Percentiles rank a stretch among this genome's conserved stretches.
Conservation (phyloP, 208 protist genomes). For the Leishmania braziliensis region DNA sequence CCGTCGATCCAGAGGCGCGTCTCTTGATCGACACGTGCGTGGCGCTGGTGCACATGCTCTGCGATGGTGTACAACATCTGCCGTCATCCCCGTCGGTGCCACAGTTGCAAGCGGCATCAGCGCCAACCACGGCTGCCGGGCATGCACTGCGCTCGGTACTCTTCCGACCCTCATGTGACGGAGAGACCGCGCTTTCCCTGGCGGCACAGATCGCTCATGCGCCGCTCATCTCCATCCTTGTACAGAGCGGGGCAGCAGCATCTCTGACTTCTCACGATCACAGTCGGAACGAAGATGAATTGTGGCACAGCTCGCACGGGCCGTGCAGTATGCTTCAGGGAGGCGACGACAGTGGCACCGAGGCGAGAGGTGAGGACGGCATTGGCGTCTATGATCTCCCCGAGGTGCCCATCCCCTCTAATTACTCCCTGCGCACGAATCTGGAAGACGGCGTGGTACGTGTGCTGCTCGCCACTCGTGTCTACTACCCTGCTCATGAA, state of each 20-base stretch:
- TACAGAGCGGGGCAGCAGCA: constrained; percentile 17
- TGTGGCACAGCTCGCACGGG: background rate
- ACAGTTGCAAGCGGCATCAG: background rate
- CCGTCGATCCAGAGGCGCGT: constrained; percentile 33
- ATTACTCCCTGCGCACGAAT: constrained; percentile 25
- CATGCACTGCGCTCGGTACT: constrained; percentile 23
- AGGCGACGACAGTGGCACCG: background rate
- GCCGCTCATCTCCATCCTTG: constrained; percentile 41
- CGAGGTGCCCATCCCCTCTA: background rate
- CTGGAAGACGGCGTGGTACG: constrained; percentile 38
- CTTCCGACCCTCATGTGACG: constrained; percentile 39
- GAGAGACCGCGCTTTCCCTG: constrained; percentile 64
- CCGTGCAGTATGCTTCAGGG: background rate
- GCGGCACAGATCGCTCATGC: constrained; percentile 61
- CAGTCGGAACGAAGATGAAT: background rate
- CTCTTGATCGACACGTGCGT: constrained; percentile 29
- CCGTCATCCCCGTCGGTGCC: background rate
- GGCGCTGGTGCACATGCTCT: constrained; percentile 19
- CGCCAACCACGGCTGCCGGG: background rate
- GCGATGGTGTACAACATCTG: background rate
- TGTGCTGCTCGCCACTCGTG: constrained; percentile 50
- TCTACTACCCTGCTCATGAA: constrained; percentile 76
- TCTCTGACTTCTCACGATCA: background rate
- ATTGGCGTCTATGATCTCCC: constrained; percentile 6
- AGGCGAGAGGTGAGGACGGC: background rate